Evolutionary conservation across 1,139 yeast genomes (phyloP).

Genomic region (Scheffersomyces lignicola): DNA sequence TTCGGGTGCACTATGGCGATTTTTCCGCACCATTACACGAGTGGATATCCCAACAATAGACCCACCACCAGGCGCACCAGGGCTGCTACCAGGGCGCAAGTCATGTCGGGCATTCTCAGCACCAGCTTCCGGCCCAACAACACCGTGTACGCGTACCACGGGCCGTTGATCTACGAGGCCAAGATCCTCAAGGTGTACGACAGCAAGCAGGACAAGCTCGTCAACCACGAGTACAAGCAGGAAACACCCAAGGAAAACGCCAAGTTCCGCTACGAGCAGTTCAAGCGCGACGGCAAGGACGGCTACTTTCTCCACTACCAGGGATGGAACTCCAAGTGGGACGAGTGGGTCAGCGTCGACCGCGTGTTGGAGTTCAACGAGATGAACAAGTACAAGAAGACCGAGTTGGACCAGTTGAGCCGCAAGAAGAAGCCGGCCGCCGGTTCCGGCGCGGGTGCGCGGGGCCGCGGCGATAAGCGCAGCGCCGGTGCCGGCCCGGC

Average conservation of each 20-base stretch:
- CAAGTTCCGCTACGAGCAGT: slow-evolving; percentile 8
- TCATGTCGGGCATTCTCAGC: too few species aligned
- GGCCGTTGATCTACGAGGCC: slow-evolving; percentile 89
- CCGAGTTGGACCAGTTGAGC: slow-evolving; percentile 53
- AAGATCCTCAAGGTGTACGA: slow-evolving; percentile 68
- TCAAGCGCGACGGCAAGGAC: slow-evolving; percentile 12
- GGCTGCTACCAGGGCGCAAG: too few species aligned
- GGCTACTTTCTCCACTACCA: slow-evolving; percentile 77
- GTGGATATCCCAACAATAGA: too few species aligned
- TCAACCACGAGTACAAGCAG: slow-evolving; percentile 11
- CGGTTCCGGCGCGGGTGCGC: too few species aligned
- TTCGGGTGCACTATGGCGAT: too few species aligned
- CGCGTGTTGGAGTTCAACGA: slow-evolving; percentile 69
- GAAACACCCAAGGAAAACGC: slow-evolving; percentile 13
- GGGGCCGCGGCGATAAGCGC: slow-evolving; percentile 9
- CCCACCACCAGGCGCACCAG: too few species aligned
- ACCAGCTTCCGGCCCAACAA: slow-evolving; percentile 31
- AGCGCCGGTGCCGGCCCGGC: background rate
- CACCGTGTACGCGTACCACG: slow-evolving; percentile 81
- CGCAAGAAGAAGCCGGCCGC: slow-evolving; percentile 16
- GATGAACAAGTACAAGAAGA: slow-evolving; percentile 70
- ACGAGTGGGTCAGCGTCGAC: slow-evolving; percentile 85
- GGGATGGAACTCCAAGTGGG: slow-evolving; percentile 97
- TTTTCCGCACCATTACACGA: too few species aligned
- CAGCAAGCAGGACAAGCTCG: slow-evolving; percentile 34